These are phyloP conservation scores for Penicillium rolfsii DNA, from an alignment of 2,329 filamentous ascomycete species.

Conservation along the genomic window DNA sequence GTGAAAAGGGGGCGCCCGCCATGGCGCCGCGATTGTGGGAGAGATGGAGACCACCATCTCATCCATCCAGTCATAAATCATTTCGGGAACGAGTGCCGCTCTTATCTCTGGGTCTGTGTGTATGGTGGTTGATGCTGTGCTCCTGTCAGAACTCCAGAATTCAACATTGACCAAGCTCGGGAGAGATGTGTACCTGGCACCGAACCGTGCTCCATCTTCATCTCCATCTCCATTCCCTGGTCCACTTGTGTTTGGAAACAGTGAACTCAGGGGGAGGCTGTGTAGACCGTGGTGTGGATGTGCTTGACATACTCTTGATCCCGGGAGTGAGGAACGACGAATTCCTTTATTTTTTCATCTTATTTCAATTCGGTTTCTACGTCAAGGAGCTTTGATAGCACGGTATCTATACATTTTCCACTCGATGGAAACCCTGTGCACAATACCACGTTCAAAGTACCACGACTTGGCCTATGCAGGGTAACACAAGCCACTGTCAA, in stretches of 20 bases:
- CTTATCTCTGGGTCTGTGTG: slow-evolving; percentile 27
- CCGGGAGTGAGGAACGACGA: slow-evolving; percentile 9
- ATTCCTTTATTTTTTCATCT: neutral
- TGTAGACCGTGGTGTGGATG: slow-evolving; percentile 17
- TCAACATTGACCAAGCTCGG: neutral
- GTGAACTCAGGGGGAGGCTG: slow-evolving; percentile 33
- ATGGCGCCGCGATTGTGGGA: neutral
- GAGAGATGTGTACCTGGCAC: slow-evolving; percentile 1
- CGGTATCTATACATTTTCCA: neutral
- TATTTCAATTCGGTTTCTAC: neutral
- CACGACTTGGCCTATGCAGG: slow-evolving; percentile 9
- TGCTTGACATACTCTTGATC: slow-evolving; percentile 17
- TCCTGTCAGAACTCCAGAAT: neutral
- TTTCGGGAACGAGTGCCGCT: slow-evolving; percentile 11
- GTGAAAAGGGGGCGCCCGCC: neutral
- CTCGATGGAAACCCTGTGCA: neutral
- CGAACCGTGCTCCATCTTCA: slow-evolving; percentile 1
- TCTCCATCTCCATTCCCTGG: slow-evolving; percentile 24
- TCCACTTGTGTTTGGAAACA: slow-evolving; percentile 15
- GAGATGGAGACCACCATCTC: neutral
- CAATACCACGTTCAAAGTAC: neutral
- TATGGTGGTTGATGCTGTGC: neutral
- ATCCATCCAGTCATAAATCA: slow-evolving; percentile 7
- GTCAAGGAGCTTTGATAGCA: neutral
- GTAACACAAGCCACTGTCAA: neutral